Evolutionary conservation across 306 rosid species (phyloP).

Genomic region (Boehmeria nivea): DNA sequence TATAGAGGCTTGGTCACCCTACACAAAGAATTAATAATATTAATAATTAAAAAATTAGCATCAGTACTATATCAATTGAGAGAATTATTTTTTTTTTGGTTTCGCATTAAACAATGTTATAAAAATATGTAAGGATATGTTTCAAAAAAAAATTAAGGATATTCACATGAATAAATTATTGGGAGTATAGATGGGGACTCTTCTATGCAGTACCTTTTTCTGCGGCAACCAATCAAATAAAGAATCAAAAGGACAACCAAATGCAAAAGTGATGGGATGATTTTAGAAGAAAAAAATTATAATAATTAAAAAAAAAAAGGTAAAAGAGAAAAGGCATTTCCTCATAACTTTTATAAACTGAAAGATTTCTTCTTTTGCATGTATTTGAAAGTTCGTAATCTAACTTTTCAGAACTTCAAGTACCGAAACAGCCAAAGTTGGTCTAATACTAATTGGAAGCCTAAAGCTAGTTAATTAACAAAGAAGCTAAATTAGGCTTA

Average conservation of each 20-base stretch:
- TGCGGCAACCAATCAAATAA: neutral
- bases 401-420: slow-evolving; percentile 7
- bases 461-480: too few species aligned
- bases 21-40: neutral
- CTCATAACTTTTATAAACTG: neutral
- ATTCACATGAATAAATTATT: neutral
- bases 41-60: neutral
- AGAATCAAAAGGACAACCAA: slow-evolving; percentile 12
- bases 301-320: neutral
- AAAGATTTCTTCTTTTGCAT: slow-evolving; percentile 3
- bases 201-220: slow-evolving; percentile 10
- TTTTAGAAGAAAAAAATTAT: neutral
- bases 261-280: slow-evolving; percentile 10
- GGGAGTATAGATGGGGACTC: slow-evolving; percentile 1
- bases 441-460: neutral
- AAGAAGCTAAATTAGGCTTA: too few species aligned
- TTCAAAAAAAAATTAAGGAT: too few species aligned
- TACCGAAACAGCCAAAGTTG: neutral
- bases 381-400: slow-evolving; percentile 6
- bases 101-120: neutral
- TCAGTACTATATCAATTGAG: too few species aligned
- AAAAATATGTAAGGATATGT: too few species aligned
- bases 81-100: too few species aligned
- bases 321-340: neutral
- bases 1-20: slow-evolving; percentile 97